Evolutionary conservation across 176 grass and related monocot species (phyloP).

Genomic region (Thinopyrum elongatum): DNA sequence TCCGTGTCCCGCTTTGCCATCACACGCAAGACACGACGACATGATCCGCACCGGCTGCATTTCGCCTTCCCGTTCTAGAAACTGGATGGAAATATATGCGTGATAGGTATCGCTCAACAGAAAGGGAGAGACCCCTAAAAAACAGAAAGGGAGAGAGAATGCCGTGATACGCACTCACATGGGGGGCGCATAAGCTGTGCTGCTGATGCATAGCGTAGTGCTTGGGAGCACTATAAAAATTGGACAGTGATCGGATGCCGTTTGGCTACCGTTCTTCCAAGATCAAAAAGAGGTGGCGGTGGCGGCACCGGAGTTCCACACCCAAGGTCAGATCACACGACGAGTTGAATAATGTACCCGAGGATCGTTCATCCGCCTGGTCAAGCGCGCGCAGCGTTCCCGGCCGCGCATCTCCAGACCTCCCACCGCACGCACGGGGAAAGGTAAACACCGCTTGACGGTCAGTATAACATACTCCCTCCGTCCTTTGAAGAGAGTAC

Average conservation of each 20-base stretch:
- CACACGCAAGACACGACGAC: not conserved
- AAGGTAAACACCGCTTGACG: no score
- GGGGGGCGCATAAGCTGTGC: not conserved
- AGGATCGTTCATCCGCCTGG: not conserved
- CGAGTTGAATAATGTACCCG: not conserved
- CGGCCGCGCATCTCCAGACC: not conserved
- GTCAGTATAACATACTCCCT: no score
- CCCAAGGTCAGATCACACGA: not conserved
- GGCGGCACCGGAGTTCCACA: slow-evolving; percentile 10
- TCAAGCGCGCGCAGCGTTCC: not conserved
- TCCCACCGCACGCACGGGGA: not conserved
- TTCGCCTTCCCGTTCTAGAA: not conserved
- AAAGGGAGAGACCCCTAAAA: no score
- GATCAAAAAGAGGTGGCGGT: not conserved
- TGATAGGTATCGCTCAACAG: not conserved
- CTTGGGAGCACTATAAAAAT: not conserved
- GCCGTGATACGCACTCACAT: not conserved
- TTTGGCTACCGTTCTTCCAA: not conserved
- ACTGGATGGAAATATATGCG: not conserved
- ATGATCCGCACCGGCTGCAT: not conserved
- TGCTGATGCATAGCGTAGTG: not conserved
- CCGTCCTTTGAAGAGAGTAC: no score
- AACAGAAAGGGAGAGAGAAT: no score
- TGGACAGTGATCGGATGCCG: not conserved
- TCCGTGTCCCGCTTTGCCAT: not conserved